Evolutionary conservation across 805 yeast genomes (phyloP).

Genomic region (Hanseniaspora guilliermondii): DNA sequence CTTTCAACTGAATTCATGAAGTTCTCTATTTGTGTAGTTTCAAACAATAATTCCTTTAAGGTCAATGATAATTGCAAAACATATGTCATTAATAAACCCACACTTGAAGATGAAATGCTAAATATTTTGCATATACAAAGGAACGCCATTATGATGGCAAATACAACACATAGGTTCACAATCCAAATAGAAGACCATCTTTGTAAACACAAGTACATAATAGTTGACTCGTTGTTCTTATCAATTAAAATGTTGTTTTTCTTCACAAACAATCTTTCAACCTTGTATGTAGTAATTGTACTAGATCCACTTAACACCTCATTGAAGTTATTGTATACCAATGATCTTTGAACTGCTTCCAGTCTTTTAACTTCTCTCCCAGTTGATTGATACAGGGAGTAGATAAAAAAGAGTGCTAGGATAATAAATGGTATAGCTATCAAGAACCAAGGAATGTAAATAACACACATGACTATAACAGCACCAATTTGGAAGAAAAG

Average conservation of each 20-base stretch:
- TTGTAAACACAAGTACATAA: constrained; percentile 41
- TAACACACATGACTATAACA: constrained; percentile 52
- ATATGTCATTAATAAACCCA: constrained; percentile 51
- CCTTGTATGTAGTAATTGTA: constrained; percentile 35
- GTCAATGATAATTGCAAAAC: constrained; percentile 47
- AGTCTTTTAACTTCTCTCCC: constrained; percentile 41
- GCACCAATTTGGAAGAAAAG: constrained; percentile 48
- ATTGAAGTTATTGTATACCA: constrained; percentile 40
- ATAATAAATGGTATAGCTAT: constrained; percentile 50
- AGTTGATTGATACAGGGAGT: constrained; percentile 38
- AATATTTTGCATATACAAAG: constrained; percentile 50
- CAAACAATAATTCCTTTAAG: constrained; percentile 39
- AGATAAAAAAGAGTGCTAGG: constrained; percentile 32
- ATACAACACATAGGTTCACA: constrained; percentile 38
- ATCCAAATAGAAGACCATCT: constrained; percentile 35
- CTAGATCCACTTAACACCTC: constrained; percentile 39
- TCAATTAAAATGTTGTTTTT: constrained; percentile 42
- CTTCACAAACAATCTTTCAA: constrained; percentile 29
- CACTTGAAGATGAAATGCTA: constrained; percentile 43
- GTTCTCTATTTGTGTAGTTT: constrained; percentile 45
- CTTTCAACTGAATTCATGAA: constrained; percentile 52
- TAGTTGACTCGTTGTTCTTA: constrained; percentile 41
- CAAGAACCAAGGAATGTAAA: constrained; percentile 69
- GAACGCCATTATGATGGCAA: constrained; percentile 43
- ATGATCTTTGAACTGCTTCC: constrained; percentile 41